Base-by-base conservation (phyloP, 371 early-diverging fungal species). In the Entomophthora muscae region DNA sequence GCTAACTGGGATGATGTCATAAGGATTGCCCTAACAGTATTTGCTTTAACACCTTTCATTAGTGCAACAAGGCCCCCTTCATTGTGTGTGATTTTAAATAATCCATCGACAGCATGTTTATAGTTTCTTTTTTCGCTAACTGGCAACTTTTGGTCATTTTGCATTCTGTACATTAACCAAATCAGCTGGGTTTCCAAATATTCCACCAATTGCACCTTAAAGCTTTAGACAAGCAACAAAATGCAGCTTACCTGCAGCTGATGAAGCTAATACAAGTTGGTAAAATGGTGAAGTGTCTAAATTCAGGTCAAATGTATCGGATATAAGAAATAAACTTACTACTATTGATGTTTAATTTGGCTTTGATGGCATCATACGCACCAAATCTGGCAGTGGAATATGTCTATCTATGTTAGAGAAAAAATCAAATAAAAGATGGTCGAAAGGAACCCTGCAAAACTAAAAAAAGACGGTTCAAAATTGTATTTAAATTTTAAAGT, bases 141-240 rank as follows among this genome's bases (percentile, higher is more conserved):
- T 0, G 88, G 83, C 33, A 88, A 69, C 61, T 84, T 74, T 17
- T 87, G 87, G 64, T 89, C 88, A 66, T 86, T 86, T 63, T 89
- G 88, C 86, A 90, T 82, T 1, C 89, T 75, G 53, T n/a, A 90
- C 84, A 65, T 90, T 89, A 32, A 86, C 82, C 1, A 90, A 78
- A 68, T 92, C 93, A 10, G 88, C 89, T 1, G 91, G 90, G 65
- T 88, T 87, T 53, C 89, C 89, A 65, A 80, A 81, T 59, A 81
- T 76, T 0, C 90, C 92, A 32, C 88, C 89, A 13, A 86, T 69
- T 26, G 78, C 78, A 33, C 91, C 91, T 61, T 85, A 84, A 23
- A 79, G 62, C 28, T 80, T 71, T 10, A 82, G 85, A 32, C 83
- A 78, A n/a, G 78, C 57, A 29, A n/a, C 3, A 53, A 10, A n/a